Evolutionary conservation across 2,329 filamentous ascomycete species (phyloP).

Genomic region (Aspergillus udagawae): DNA sequence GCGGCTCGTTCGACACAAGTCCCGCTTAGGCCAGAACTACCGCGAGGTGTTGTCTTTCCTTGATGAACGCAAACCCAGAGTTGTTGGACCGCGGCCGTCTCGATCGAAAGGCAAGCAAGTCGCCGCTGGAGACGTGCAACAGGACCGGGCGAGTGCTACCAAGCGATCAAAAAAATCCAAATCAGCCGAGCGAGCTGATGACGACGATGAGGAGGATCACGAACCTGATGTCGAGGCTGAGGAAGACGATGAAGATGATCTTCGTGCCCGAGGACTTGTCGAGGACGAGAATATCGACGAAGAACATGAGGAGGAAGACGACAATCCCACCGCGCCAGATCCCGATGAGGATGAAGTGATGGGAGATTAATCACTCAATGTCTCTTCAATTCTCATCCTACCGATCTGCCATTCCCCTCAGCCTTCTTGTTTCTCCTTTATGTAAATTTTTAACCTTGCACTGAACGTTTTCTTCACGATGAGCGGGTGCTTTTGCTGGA

Average conservation of each 20-base stretch:
- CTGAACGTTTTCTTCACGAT: background rate
- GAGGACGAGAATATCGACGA: slow-evolving; percentile 44
- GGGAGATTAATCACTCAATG: slow-evolving; percentile 31
- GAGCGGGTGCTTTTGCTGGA: background rate
- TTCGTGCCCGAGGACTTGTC: slow-evolving; percentile 32
- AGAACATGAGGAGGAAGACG: slow-evolving; percentile 27
- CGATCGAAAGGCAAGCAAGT: slow-evolving; percentile 34
- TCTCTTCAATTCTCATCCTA: background rate
- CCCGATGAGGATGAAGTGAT: slow-evolving; percentile 41
- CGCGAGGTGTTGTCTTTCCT: slow-evolving; percentile 78
- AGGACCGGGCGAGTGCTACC: slow-evolving; percentile 13
- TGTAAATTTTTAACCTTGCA: background rate
- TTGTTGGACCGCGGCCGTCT: slow-evolving; percentile 10
- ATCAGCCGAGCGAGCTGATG: slow-evolving; percentile 42
- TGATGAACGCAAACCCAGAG: slow-evolving; percentile 58
- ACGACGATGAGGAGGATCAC: slow-evolving; percentile 38
- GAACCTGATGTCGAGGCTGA: slow-evolving; percentile 21
- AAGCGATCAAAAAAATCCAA: slow-evolving; percentile 24
- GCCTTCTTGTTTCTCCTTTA: background rate
- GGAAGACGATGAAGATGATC: slow-evolving; percentile 42
- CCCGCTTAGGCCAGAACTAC: slow-evolving; percentile 78
- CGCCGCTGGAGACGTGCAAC: slow-evolving; percentile 11
- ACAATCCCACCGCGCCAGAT: slow-evolving; percentile 23
- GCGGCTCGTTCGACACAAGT: slow-evolving; percentile 73
- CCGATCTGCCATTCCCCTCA: background rate